Evolutionary conservation across 805 yeast genomes (phyloP), one percentile per base, ranked within the genome.

Genomic region (Candida andamanensis): DNA sequence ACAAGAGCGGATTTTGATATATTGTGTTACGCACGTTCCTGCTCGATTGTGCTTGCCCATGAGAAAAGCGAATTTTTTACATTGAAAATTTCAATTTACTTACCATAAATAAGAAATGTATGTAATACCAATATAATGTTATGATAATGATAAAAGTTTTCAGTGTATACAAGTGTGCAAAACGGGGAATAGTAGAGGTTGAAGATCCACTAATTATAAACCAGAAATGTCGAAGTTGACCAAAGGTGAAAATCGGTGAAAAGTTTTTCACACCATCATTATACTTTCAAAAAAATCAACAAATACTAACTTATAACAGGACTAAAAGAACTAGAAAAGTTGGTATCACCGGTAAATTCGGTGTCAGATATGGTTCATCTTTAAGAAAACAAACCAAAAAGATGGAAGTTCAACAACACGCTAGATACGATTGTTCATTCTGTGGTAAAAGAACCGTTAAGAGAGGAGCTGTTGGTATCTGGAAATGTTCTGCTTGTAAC

Each of bases 361-460:
- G 99, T 86, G 97, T 92, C 77, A 89, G 99, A 81, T 92, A 92
- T 80, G 95, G 99, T 89, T 90, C 98, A 61, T 94, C 99, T 51
- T 79, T 92, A 73, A 90, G 99, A 84, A 86, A 97, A 77, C 97
- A 87, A 76, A 85, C 95, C 80, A 89, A 89, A 83, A 92, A 92
- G 80, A 78, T 92, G 73, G 98, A 94, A 78, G 82, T 86, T 63
- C 97, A 87, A 75, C 97, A 89, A 72, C 98, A 90, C 75, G 84
- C 98, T 60, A 85, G 85, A 69, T 92, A 94, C 83, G 95, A 85
- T 73, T 92, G 97, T 74, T 79, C 98, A 46, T 92, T 92, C 97
- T 90, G 97, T 76, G 99, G 99, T 74, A 92, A 92, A 85, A 85
- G 86, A 78, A 65, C 95, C 49, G 97, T 94, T 52, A 87, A 80